These are phyloP conservation scores for Fusarium paranaense DNA, from an alignment of 2,329 filamentous ascomycete genomes.

Conservation along the genomic window DNA sequence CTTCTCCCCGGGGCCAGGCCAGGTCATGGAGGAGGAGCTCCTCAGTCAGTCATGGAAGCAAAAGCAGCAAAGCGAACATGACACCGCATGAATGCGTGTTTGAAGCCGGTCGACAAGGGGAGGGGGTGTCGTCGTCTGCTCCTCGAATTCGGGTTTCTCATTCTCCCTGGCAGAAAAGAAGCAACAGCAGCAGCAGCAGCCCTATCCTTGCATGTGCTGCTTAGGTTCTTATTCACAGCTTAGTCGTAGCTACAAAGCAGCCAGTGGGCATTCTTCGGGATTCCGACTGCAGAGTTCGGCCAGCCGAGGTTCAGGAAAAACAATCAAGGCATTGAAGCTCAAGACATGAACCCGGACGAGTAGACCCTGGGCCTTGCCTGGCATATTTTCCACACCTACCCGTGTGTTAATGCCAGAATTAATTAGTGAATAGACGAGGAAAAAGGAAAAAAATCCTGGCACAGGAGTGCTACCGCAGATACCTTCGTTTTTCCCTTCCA, in stretches of 20 bases:
- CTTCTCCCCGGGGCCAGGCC: background rate
- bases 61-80: background rate
- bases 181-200: background rate
- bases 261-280: background rate
- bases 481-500: background rate
- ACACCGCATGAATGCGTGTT: slow-evolving; percentile 4
- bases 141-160: slow-evolving; percentile 29
- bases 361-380: background rate
- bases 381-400: background rate
- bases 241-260: background rate
- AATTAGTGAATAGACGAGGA: background rate
- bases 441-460: background rate
- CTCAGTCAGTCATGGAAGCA: background rate
- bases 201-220: background rate
- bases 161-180: slow-evolving; percentile 12
- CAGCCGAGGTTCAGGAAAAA: background rate
- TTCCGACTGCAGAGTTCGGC: background rate
- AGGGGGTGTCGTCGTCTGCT: background rate
- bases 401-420: background rate
- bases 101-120: background rate
- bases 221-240: background rate
- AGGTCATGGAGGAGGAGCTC: background rate
- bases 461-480: slow-evolving; percentile 3
- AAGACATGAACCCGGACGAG: background rate
- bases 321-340: background rate